Percentiles rank a stretch among this genome's conserved stretches.
Conservation (phyloP, 78 protist genomes). For the Dictyostelium purpureum region DNA sequence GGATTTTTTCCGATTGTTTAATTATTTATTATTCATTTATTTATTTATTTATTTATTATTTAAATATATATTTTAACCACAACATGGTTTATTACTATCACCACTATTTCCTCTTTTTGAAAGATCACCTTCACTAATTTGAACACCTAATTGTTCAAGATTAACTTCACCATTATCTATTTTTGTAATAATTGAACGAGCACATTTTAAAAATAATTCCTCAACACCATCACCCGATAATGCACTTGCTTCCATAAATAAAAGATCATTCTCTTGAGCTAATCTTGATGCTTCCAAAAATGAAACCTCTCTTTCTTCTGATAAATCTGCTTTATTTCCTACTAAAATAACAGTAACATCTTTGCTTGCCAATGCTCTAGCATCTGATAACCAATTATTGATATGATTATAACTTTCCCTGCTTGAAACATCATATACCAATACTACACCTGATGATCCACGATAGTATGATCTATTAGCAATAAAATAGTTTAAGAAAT, state of each 20-base stretch:
- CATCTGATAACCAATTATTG: conserved; percentile 93
- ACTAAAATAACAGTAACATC: conserved; percentile 85
- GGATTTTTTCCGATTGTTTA: too few relatives aligned
- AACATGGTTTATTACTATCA: too few relatives aligned
- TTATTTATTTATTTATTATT: too few relatives aligned
- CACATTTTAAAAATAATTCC: conserved; percentile 82
- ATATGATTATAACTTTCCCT: conserved; percentile 88
- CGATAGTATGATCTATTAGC: conserved; percentile 89
- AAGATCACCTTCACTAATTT: too few relatives aligned
- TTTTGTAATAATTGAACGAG: conserved; percentile 83
- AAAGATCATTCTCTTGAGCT: conserved; percentile 85
- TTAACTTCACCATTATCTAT: conserved; percentile 75
- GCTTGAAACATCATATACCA: conserved; percentile 90
- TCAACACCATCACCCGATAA: conserved; percentile 83
- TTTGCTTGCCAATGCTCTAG: conserved; percentile 68
- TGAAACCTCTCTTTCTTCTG: conserved; percentile 82
- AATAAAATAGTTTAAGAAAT: background rate
- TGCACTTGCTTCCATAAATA: conserved; percentile 85
- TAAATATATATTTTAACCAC: too few relatives aligned
- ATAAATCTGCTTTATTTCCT: conserved; percentile 85
- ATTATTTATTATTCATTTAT: too few relatives aligned
- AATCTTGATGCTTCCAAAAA: conserved; percentile 83
- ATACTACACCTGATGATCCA: conserved; percentile 95
- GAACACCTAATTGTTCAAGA: conserved; percentile 58
- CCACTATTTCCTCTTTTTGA: too few relatives aligned